Evolutionary conservation across 176 grass and related monocot genomes (phyloP).

Genomic region (Hordeum marinum): DNA sequence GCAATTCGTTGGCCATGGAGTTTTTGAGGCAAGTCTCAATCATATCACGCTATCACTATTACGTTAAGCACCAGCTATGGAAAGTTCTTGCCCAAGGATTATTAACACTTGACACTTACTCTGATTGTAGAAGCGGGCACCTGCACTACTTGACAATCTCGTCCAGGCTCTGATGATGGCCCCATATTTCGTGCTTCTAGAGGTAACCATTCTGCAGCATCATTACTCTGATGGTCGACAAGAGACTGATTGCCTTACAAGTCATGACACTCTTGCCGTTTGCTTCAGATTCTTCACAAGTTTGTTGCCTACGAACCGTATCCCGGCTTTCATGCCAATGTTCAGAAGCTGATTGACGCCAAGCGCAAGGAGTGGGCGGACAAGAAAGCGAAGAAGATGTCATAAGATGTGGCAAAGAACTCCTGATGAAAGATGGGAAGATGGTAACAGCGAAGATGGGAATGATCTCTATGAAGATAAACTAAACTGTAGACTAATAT

Average conservation of each 20-base stretch:
- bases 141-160: constrained; percentile 89
- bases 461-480: neutral
- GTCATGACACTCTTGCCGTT: neutral
- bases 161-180: constrained; percentile 92
- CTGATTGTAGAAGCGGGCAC: constrained; percentile 63
- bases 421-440: neutral
- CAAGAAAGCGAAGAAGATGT: constrained; percentile 58
- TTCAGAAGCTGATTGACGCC: constrained; percentile 57
- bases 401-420: constrained; percentile 26
- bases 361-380: constrained; percentile 66
- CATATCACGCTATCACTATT: neutral
- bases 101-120: neutral
- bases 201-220: constrained; percentile 40
- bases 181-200: constrained; percentile 91
- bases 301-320: constrained; percentile 73
- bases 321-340: constrained; percentile 69
- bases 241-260: neutral
- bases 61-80: neutral
- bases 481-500: neutral
- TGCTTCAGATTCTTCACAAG: constrained; percentile 59
- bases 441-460: neutral
- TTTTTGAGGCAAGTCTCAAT: constrained; percentile 71
- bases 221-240: neutral
- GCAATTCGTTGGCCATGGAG: constrained; percentile 94
- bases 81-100: neutral